Percentiles rank a stretch among this genome's conserved stretches.
These are phyloP conservation scores for Meira nashicola DNA, from an alignment of 1,284 basidiomycete genomes.

Conservation along the genomic window DNA sequence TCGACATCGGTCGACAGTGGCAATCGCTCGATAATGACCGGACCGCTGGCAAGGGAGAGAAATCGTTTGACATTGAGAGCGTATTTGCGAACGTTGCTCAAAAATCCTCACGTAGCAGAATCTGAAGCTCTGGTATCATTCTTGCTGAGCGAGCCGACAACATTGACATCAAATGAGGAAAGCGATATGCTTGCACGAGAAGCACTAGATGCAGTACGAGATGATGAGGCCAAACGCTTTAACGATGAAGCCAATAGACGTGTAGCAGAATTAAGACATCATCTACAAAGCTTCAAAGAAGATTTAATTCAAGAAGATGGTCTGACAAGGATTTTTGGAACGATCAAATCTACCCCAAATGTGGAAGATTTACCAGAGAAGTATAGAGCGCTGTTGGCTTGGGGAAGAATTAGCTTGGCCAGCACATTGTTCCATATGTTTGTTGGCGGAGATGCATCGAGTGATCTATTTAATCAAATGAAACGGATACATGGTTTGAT, in stretches of 20 bases:
- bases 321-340: conserved; percentile 76
- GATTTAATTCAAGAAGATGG: conserved; percentile 73
- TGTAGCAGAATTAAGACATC: conserved; percentile 78
- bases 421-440: conserved; percentile 94
- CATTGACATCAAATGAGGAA: conserved; percentile 68
- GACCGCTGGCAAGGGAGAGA: conserved; percentile 63
- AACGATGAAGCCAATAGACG: conserved; percentile 77
- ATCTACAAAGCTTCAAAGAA: conserved; percentile 81
- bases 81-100: conserved; percentile 76
- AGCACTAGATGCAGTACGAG: conserved; percentile 81
- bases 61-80: conserved; percentile 90
- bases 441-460: conserved; percentile 85
- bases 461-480: conserved; percentile 77
- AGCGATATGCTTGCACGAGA: conserved; percentile 75
- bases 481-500: conserved; percentile 93
- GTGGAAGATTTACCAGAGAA: conserved; percentile 75
- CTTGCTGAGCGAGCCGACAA: conserved; percentile 71
- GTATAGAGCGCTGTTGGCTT: conserved; percentile 85
- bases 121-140: conserved; percentile 82
- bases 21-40: conserved; percentile 27
- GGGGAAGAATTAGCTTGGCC: conserved; percentile 80
- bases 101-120: conserved; percentile 67
- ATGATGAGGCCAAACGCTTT: conserved; percentile 80
- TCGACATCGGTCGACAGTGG: neutral
- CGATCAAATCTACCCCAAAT: conserved; percentile 74